Base-by-base conservation (phyloP, 805 yeast species). In the Scheffersomyces lignosus region DNA sequence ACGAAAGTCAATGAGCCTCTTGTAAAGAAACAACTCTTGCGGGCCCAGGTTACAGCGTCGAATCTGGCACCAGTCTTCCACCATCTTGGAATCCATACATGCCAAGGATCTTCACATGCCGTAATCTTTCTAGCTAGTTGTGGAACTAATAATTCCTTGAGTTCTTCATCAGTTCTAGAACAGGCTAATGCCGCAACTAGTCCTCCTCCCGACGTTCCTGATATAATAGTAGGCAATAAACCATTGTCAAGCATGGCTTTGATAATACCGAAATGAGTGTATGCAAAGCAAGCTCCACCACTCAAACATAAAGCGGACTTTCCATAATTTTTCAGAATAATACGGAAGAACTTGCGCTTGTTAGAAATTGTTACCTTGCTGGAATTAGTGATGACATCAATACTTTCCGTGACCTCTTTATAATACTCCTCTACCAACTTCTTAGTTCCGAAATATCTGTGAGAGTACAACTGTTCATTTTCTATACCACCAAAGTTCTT, bases 141-240 rank as follows among this genome's bases (percentile, higher is more conserved):
- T 0, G 91, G 90, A 0, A 64, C 75, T 9, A 86, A 52, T 25
- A 83, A 51, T 35, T 71, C 59, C 20, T 60, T 56, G 28, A 85
- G 67, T 52, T 86, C 95, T 14, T 78, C 81, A 48, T 83, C 75
- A 0, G 87, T 80, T 37, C 90, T 63, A 0, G 87, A 78, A 34
- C 88, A 75, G 0, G 83, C 77, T 27, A 85, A 56, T 0, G 89
- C 86, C 0, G 93, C 90, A 10, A 84, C 78, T 9, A 83, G 60
- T 1, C 89, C 91, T 12, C 95, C 95, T 2, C 93, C 91, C 0
- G 87, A 80, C 0, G 93, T 85, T 1, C 95, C 95, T 24, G 86
- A 76, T 6, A 86, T 66, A 25, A 85, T 81, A 4, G 70, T 68
- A 1, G 95, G 95, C 34, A 85, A 61, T 33, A 77, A 60, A 53